Conservation (phyloP, 176 grass and related monocot species). For the Tillandsia leiboldiana region DNA sequence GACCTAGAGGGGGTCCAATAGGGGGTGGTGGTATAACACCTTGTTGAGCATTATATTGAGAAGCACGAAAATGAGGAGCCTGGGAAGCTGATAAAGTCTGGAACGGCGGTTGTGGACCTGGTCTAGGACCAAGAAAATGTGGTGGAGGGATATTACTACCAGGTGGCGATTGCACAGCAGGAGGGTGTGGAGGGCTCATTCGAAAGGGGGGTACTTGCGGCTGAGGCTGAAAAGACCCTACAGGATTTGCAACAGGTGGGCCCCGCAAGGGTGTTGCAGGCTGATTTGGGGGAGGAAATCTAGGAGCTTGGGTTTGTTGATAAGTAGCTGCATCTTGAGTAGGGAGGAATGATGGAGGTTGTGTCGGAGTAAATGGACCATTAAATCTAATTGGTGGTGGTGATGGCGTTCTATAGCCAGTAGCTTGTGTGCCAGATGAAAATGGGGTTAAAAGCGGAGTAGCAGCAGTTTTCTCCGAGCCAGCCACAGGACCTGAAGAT, state of each 20-base stretch:
- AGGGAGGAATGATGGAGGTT: not conserved
- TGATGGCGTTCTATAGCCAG: conserved; percentile 8
- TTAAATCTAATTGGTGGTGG: conserved; percentile 2
- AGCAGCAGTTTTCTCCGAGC: not conserved
- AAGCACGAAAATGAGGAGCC: conserved; percentile 12
- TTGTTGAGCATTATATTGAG: conserved; percentile 9
- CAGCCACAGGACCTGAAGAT: conserved; percentile 10
- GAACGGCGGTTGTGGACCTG: conserved; percentile 27
- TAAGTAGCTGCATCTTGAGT: conserved; percentile 6
- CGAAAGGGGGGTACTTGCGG: conserved; percentile 13
- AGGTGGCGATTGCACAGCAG: conserved; percentile 21
- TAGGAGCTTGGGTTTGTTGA: conserved; percentile 8
- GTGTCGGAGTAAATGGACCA: conserved; percentile 11
- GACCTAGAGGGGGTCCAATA: conserved; percentile 17
- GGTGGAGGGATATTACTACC: conserved; percentile 15
- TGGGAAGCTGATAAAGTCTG: conserved; percentile 17
- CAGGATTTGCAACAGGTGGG: not conserved
- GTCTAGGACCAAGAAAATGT: conserved; percentile 26
- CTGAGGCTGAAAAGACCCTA: conserved; percentile 14
- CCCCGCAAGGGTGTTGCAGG: conserved; percentile 3
- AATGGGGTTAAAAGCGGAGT: conserved; percentile 3
- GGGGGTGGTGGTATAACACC: conserved; percentile 33
- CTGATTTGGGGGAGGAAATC: conserved; percentile 13
- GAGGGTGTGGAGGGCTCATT: conserved; percentile 18
- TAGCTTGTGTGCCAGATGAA: conserved; percentile 26